Conservation (phyloP, 129 eudicot species). For the Centaurea solstitialis region DNA sequence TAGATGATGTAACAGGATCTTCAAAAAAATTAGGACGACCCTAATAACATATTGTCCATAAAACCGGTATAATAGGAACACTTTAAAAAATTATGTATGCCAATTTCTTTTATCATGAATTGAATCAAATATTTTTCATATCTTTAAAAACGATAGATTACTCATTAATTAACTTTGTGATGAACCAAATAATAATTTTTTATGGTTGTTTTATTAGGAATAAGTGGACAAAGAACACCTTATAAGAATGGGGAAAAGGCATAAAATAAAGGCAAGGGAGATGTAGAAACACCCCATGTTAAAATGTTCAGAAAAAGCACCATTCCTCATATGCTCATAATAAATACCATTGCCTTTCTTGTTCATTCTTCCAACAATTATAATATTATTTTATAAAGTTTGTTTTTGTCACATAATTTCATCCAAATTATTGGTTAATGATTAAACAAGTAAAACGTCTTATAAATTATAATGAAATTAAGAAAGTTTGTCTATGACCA, state of each 20-base stretch:
- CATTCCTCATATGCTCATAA: slow-evolving; percentile 29
- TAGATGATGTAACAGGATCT: too few species aligned
- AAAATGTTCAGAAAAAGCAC: slow-evolving; percentile 38
- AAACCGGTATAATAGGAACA: neutral
- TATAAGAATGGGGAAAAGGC: slow-evolving; percentile 17
- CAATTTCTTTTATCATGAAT: neutral
- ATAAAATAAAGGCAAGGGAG: slow-evolving; percentile 31
- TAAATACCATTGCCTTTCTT: slow-evolving; percentile 13
- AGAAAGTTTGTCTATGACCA: neutral
- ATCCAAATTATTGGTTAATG: neutral
- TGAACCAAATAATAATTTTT: neutral
- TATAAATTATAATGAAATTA: neutral
- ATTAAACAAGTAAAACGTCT: neutral
- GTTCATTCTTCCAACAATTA: neutral
- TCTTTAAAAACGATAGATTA: neutral
- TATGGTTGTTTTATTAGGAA: slow-evolving; percentile 5
- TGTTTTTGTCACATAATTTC: neutral
- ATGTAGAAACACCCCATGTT: slow-evolving; percentile 40
- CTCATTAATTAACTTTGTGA: neutral
- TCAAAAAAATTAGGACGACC: too few species aligned
- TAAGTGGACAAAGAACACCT: slow-evolving; percentile 16
- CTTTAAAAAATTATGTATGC: neutral
- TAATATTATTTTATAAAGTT: neutral
- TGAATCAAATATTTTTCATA: neutral
- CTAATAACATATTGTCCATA: neutral